Evolutionary conservation across 805 yeast genomes (phyloP).

Genomic region (Myxozyma neotropica): DNA sequence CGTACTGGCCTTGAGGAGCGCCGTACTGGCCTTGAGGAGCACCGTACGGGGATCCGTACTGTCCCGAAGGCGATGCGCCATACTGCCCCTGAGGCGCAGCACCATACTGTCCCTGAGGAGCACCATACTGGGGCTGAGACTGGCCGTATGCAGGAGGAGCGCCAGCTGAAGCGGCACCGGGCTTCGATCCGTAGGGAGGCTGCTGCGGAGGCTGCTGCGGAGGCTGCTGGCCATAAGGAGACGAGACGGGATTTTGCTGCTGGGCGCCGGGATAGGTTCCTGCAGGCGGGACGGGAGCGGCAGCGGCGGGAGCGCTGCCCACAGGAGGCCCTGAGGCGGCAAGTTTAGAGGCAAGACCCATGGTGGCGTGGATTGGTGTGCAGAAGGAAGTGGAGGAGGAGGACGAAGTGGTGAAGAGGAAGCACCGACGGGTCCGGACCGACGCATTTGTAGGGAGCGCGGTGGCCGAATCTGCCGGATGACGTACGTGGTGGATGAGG

Average conservation of each 20-base stretch:
- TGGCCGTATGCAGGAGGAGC: constrained; percentile 16
- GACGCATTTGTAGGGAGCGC: neutral
- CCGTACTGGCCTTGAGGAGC: constrained; percentile 18
- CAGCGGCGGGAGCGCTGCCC: constrained; percentile 4
- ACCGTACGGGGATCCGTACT: constrained; percentile 14
- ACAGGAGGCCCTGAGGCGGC: constrained; percentile 25
- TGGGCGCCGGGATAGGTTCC: constrained; percentile 18
- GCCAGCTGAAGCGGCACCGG: constrained; percentile 19
- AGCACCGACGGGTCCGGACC: neutral
- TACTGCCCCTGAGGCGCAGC: constrained; percentile 16
- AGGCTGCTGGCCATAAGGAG: constrained; percentile 21
- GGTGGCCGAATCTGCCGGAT: neutral
- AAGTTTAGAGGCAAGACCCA: constrained; percentile 41
- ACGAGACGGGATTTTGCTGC: constrained; percentile 9
- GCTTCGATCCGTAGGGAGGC: constrained; percentile 21
- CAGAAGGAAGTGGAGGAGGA: neutral
- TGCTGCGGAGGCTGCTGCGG: constrained; percentile 14
- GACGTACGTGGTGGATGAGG: neutral
- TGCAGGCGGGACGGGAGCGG: constrained; percentile 7
- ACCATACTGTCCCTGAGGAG: constrained; percentile 19
- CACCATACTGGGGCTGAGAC: constrained; percentile 16
- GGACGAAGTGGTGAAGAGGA: neutral
- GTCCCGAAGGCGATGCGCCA: constrained; percentile 14
- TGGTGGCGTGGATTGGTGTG: constrained; percentile 1
- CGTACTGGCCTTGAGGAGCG: constrained; percentile 22